phyloP scores from a whole-genome alignment of 306 rosid species.

The Cyclanthera cordifolia region DNA sequence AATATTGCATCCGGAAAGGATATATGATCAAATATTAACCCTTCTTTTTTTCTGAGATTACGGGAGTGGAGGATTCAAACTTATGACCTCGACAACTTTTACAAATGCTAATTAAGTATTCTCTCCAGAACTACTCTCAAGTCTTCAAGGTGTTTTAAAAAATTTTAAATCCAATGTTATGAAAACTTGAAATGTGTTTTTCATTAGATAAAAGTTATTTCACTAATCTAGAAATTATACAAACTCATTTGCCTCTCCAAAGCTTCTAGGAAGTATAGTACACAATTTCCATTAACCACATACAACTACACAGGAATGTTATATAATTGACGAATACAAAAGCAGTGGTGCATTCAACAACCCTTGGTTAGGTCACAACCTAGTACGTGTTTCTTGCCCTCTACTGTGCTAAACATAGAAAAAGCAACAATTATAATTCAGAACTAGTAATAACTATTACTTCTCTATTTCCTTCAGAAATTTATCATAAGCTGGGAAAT shows the following conservation, averaged over 20 bases:
- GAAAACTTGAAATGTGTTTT: neutral
- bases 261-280: neutral
- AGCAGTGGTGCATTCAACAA: too few species aligned
- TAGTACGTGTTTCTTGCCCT: neutral
- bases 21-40: too few species aligned
- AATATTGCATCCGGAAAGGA: neutral
- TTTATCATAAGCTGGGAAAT: conserved; percentile 75
- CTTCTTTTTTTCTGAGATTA: too few species aligned
- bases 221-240: neutral
- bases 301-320: neutral
- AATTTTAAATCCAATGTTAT: neutral
- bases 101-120: neutral
- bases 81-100: too few species aligned
- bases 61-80: too few species aligned
- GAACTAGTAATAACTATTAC: conserved; percentile 27
- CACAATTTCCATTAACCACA: neutral
- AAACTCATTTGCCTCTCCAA: neutral
- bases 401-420: neutral
- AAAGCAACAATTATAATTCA: neutral
- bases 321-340: neutral
- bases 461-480: conserved; percentile 63
- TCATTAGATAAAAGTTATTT: neutral
- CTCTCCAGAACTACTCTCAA: neutral
- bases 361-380: too few species aligned
- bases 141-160: neutral